Evolutionary conservation across 129 eudicot species (phyloP), one percentile per base, ranked within the genome.

Genomic region (Oenanthe sinensis): DNA sequence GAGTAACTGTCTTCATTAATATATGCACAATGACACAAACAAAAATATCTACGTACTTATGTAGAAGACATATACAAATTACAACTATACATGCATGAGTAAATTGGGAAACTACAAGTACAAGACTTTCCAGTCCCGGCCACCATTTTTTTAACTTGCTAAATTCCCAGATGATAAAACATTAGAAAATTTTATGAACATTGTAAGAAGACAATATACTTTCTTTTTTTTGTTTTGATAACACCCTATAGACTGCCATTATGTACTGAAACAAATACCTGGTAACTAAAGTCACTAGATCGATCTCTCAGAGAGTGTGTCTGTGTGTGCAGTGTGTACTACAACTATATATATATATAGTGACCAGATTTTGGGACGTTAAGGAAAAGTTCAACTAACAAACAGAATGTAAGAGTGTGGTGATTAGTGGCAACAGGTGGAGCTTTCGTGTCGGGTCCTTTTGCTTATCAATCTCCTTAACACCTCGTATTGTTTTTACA

Each of bases 251-350:
- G 65, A 55, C 14, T 46, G 49, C 12, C 55, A 49, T 49, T 49
- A 26, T 58, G 33, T n/a, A 58, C 33, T n/a, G 33, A 75, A 65
- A 40, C 55, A 79, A 83, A 82, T 79, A 87, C 94, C 87, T 80
- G 82, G 37, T 30, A 55, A 82, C 33, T 81, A 82, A 82, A 84
- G 77, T 42, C 42, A 55, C 49, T 81, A 85, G 86, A 91, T 89
- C 72, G 86, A 91, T 89, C 72, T 67, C 15, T 60, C 68, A 60
- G 68, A 24, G 33, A 2, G 33, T 9, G 68, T 60, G 62, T 44
- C 8, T 44, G 68, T 60, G 62, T 44, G 46, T 44, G 19, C 68
- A 60, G 68, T 60, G 15, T n/a, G 68, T 60, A 8, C 65, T 58
- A 10, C 1, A 8, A 60, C 68, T 60, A 60, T 24, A 60, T 60